phyloP scores from a whole-genome alignment of 2,329 filamentous ascomycete species.

The Fusarium globosum region DNA sequence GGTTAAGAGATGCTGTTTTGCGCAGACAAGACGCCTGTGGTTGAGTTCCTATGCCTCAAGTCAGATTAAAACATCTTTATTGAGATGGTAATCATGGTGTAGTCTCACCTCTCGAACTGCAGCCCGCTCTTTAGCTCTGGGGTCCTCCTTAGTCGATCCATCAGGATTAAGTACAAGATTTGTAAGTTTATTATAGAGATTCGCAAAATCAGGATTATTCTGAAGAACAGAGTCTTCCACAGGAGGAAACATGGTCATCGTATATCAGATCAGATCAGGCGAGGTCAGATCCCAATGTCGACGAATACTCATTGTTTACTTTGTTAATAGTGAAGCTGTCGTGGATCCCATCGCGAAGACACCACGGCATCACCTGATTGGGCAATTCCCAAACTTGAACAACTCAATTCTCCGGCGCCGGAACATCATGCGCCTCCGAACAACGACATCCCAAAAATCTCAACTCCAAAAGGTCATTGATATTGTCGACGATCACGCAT shows the following conservation, averaged over 20 bases:
- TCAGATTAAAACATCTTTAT: neutral
- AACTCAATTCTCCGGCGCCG: constrained; percentile 31
- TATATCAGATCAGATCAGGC: neutral
- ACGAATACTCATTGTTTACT: constrained; percentile 1
- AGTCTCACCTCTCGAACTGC: constrained; percentile 60
- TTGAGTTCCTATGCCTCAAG: constrained; percentile 58
- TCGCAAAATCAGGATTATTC: constrained; percentile 70
- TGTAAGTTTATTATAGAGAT: constrained; percentile 66
- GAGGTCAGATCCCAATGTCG: neutral
- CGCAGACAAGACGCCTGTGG: constrained; percentile 58
- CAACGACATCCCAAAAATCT: constrained; percentile 41
- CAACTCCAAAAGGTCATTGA: constrained; percentile 23
- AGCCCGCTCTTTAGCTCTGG: constrained; percentile 61
- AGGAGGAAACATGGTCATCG: constrained; percentile 64
- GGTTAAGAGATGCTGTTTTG: constrained; percentile 63
- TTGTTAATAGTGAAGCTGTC: constrained; percentile 22
- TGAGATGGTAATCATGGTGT: neutral
- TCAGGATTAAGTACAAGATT: constrained; percentile 66
- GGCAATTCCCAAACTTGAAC: neutral
- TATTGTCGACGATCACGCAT: constrained; percentile 36
- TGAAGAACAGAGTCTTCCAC: constrained; percentile 65
- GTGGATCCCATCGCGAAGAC: constrained; percentile 44
- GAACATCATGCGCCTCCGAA: constrained; percentile 43
- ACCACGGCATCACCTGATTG: constrained; percentile 52
- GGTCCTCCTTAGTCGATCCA: constrained; percentile 66